Percentiles rank a stretch among this genome's conserved stretches.
phyloP scores from a whole-genome alignment of 805 yeast species.

The Alloascoidea hylecoeti region DNA sequence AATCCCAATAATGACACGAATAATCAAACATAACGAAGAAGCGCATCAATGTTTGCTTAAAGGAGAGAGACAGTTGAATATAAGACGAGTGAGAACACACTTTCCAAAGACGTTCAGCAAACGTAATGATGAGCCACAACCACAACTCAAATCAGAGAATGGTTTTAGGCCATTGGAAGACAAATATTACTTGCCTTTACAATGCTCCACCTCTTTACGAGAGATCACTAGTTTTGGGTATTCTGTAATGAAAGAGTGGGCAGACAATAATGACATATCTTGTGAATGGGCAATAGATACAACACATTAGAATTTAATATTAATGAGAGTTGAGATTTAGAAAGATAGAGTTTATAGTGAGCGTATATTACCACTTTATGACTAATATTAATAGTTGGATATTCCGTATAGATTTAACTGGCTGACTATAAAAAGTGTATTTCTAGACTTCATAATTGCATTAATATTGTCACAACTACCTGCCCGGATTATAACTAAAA shows the following conservation, averaged over 20 bases:
- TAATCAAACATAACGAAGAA: constrained; percentile 1
- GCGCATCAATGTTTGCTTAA: background rate
- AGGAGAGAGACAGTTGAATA: background rate
- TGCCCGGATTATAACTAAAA: too few species aligned
- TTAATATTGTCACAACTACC: too few species aligned
- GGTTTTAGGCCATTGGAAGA: constrained; percentile 17
- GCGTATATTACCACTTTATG: too few species aligned
- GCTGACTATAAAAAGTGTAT: too few species aligned
- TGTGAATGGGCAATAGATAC: constrained; percentile 15
- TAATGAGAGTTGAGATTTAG: too few species aligned
- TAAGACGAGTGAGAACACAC: constrained; percentile 4
- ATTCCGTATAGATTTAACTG: too few species aligned
- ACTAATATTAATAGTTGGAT: too few species aligned
- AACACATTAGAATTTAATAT: constrained; percentile 5
- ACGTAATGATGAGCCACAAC: constrained; percentile 2
- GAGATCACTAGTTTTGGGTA: constrained; percentile 25
- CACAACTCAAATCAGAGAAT: background rate
- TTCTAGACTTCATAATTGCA: too few species aligned
- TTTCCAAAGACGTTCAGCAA: constrained; percentile 3
- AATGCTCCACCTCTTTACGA: constrained; percentile 19
- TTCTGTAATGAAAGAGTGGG: constrained; percentile 21
- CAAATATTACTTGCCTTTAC: constrained; percentile 20
- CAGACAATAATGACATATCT: constrained; percentile 12
- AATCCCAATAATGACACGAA: background rate
- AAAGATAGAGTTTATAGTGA: too few species aligned